phyloP scores from a whole-genome alignment of 2,329 filamentous ascomycete species.

The Annulohypoxylon truncatum region DNA sequence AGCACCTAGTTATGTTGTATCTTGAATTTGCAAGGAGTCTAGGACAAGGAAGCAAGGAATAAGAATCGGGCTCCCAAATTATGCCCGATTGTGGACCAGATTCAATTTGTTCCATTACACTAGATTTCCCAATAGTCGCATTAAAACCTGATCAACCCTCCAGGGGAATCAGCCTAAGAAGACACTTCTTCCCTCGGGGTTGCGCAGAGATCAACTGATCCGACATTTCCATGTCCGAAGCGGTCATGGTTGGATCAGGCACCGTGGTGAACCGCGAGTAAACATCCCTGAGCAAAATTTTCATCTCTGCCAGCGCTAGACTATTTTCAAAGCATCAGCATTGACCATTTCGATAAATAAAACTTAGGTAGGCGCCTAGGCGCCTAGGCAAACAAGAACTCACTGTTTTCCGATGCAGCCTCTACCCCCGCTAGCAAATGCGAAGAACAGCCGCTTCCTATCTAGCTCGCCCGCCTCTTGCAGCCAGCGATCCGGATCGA shows the following conservation, averaged over 20 bases:
- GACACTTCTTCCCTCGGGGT: constrained; percentile 69
- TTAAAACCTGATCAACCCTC: background rate
- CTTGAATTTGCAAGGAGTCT: no score
- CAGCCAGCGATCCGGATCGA: constrained; percentile 87
- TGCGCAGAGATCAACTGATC: constrained; percentile 76
- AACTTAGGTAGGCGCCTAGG: no score
- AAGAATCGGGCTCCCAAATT: no score
- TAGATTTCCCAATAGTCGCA: background rate
- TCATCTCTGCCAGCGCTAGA: constrained; percentile 76
- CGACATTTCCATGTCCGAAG: constrained; percentile 70
- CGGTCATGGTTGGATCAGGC: constrained; percentile 65
- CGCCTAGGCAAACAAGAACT: no score
- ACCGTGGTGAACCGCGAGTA: constrained; percentile 69
- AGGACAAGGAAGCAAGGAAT: no score
- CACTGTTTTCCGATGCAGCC: constrained; percentile 76
- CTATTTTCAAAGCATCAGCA: constrained; percentile 49
- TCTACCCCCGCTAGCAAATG: constrained; percentile 73
- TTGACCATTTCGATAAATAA: no score
- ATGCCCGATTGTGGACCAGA: background rate
- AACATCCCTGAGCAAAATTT: constrained; percentile 69
- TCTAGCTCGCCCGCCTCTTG: constrained; percentile 78
- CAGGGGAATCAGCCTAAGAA: constrained; percentile 61
- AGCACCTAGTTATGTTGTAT: no score
- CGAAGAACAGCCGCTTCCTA: constrained; percentile 70
- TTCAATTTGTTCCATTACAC: background rate